phyloP scores from a whole-genome alignment of 1,139 yeast species.

The Geotrichum klebahnii region DNA sequence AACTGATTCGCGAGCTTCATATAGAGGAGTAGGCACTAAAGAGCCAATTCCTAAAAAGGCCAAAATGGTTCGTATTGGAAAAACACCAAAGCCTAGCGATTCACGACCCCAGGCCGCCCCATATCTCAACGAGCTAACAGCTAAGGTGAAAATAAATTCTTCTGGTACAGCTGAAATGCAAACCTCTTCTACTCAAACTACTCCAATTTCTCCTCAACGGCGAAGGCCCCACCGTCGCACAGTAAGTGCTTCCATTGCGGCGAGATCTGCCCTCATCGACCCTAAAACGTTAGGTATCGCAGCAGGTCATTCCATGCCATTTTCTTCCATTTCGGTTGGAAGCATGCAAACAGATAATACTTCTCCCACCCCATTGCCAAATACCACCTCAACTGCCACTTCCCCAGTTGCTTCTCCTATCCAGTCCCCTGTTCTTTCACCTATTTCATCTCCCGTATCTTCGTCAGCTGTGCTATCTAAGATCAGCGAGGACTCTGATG shows the following conservation, averaged over 20 bases:
- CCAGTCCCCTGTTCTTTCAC: conserved; percentile 28
- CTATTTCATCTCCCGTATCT: conserved; percentile 39
- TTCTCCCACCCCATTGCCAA: conserved; percentile 39
- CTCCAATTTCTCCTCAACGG: conserved; percentile 20
- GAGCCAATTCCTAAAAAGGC: conserved; percentile 29
- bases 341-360: background rate
- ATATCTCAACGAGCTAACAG: conserved; percentile 19
- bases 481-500: conserved; percentile 24
- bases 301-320: conserved; percentile 23
- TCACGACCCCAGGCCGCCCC: conserved; percentile 14
- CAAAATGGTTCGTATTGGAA: conserved; percentile 27
- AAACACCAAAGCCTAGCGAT: conserved; percentile 2
- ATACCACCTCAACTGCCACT: conserved; percentile 25
- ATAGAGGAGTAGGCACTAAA: background rate
- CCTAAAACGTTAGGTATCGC: background rate
- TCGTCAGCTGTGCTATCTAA: conserved; percentile 34
- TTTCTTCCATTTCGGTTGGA: background rate
- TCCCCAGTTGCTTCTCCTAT: conserved; percentile 39
- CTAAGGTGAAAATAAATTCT: conserved; percentile 19
- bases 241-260: conserved; percentile 7
- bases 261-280: background rate
- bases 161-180: conserved; percentile 10
- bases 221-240: conserved; percentile 14
- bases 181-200: conserved; percentile 7
- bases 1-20: conserved; percentile 6